phyloP scores from a whole-genome alignment of 768 basidiomycete genomes.

The Leccinum incarnatum region DNA sequence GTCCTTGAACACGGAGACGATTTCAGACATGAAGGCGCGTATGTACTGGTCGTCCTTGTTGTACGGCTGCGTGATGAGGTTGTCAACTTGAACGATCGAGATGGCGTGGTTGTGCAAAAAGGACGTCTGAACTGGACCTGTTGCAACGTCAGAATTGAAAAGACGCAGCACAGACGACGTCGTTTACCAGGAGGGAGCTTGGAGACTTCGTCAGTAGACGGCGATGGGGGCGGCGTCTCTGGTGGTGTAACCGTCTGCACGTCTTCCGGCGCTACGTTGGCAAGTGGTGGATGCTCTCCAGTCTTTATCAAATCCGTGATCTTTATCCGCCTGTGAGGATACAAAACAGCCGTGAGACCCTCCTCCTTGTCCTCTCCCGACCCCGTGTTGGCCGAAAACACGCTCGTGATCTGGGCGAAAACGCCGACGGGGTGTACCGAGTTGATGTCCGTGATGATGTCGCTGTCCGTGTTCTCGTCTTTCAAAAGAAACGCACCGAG shows the following conservation, averaged over 20 bases:
- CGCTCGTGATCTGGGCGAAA: constrained; percentile 94
- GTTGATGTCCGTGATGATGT: constrained; percentile 85
- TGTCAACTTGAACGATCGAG: constrained; percentile 87
- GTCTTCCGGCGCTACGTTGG: constrained; percentile 38
- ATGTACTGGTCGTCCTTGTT: constrained; percentile 94
- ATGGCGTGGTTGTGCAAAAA: constrained; percentile 81
- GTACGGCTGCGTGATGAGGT: constrained; percentile 77
- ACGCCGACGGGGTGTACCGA: constrained; percentile 92
- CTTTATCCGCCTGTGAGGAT: constrained; percentile 86
- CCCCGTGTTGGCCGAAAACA: constrained; percentile 62
- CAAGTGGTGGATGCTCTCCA: constrained; percentile 41
- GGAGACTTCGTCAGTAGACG: constrained; percentile 25
- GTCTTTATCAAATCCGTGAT: constrained; percentile 85
- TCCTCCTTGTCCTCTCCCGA: constrained; percentile 72
- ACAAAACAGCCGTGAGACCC: constrained; percentile 90
- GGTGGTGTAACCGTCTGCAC: constrained; percentile 47
- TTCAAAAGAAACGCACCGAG: constrained; percentile 95
- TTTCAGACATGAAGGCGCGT: constrained; percentile 94
- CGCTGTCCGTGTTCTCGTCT: constrained; percentile 89
- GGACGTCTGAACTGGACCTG: constrained; percentile 73
- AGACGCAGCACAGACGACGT: too few species aligned
- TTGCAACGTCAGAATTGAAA: constrained; percentile 3
- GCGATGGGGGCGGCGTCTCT: constrained; percentile 33
- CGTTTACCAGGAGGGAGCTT: constrained; percentile 24
- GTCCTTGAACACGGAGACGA: constrained; percentile 97